Percentiles rank a stretch among this genome's conserved stretches.
phyloP scores from a whole-genome alignment of 495 filamentous ascomycete genomes.

The Penicillium verhagenii region DNA sequence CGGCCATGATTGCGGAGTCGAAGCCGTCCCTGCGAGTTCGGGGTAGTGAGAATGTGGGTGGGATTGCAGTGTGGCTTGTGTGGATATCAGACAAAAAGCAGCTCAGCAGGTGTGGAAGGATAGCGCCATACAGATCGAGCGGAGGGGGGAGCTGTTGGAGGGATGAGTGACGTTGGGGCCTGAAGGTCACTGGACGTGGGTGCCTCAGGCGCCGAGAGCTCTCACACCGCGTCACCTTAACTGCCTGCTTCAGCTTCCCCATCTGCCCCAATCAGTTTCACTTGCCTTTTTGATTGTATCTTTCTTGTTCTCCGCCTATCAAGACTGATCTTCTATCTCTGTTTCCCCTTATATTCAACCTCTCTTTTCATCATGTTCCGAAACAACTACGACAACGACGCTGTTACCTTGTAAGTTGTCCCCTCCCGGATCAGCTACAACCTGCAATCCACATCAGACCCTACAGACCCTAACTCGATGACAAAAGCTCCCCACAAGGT shows the following conservation, averaged over 20 bases:
- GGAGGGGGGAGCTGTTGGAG: slow-evolving; percentile 11
- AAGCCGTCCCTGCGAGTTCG: slow-evolving; percentile 15
- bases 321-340: slow-evolving; percentile 5
- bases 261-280: slow-evolving; percentile 18
- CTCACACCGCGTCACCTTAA: slow-evolving; percentile 35
- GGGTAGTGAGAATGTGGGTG: not conserved
- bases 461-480: slow-evolving; percentile 19
- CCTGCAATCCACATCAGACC: no score
- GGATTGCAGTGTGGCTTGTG: not conserved
- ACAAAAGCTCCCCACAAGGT: slow-evolving; percentile 87
- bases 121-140: slow-evolving; percentile 25
- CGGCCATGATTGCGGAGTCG: slow-evolving; percentile 65
- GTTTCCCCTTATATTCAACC: slow-evolving; percentile 7
- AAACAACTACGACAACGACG: slow-evolving; percentile 99
- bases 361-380: slow-evolving; percentile 74
- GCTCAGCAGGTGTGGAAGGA: slow-evolving; percentile 2
- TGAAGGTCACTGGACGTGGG: slow-evolving; percentile 30
- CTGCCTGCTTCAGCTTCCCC: slow-evolving; percentile 32
- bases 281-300: slow-evolving; percentile 19
- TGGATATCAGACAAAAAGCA: slow-evolving; percentile 5
- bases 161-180: slow-evolving; percentile 39
- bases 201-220: slow-evolving; percentile 41
- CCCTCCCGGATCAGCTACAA: slow-evolving; percentile 27
- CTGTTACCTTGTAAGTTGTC: slow-evolving; percentile 87
- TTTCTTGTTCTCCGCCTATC: slow-evolving; percentile 15